Conservation (phyloP, 805 yeast genomes). For the Suhomyces kilbournensis region DNA sequence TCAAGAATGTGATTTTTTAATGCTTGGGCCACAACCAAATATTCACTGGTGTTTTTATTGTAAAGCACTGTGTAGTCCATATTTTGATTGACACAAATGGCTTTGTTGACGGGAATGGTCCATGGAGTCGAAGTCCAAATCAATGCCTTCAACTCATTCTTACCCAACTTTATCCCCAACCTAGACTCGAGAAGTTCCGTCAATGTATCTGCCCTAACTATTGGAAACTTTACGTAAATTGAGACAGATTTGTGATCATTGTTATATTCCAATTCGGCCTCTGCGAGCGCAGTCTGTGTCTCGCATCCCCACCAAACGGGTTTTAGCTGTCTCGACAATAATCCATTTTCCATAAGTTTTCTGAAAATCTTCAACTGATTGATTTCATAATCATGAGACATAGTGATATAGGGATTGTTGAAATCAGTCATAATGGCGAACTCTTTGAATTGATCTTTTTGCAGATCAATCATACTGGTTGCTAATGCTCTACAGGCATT, state of each 20-base stretch:
- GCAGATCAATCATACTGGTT: constrained; percentile 56
- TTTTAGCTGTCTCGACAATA: constrained; percentile 79
- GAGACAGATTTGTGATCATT: constrained; percentile 67
- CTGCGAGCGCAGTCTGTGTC: constrained; percentile 91
- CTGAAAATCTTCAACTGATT: constrained; percentile 72
- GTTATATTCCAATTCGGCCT: constrained; percentile 90
- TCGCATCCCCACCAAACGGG: constrained; percentile 99
- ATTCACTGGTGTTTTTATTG: constrained; percentile 31
- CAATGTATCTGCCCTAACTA: constrained; percentile 18
- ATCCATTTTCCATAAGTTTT: constrained; percentile 57
- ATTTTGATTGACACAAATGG: constrained; percentile 66
- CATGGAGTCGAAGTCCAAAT: constrained; percentile 99
- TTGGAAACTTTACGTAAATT: constrained; percentile 65
- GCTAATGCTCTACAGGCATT: constrained; percentile 71
- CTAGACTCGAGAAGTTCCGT: constrained; percentile 7
- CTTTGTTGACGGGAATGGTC: constrained; percentile 88
- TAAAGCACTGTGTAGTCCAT: constrained; percentile 53
- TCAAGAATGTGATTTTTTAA: constrained; percentile 40
- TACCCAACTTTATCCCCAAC: neutral
- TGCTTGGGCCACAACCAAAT: constrained; percentile 55
- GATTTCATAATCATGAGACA: constrained; percentile 67
- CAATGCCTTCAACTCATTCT: constrained; percentile 27
- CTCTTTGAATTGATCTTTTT: constrained; percentile 58
- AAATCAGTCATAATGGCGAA: constrained; percentile 87
- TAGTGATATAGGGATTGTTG: constrained; percentile 67